Base-by-base conservation (phyloP, 1,284 basidiomycete genomes). In the Prillingera fragicola region DNA sequence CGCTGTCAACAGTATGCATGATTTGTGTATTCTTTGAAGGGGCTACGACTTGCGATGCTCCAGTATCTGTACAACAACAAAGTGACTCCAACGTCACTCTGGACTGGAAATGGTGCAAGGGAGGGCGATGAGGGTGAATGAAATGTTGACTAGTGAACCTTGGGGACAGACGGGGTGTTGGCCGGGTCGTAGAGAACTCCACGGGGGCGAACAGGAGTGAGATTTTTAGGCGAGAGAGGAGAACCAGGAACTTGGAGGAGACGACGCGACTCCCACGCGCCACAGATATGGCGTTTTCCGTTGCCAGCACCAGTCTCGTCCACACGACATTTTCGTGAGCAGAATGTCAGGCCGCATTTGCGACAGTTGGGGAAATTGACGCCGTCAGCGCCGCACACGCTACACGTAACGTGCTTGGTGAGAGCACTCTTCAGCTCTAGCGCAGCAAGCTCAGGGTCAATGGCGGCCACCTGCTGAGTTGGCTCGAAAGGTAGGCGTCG, bases 291-390 rank as follows among this genome's bases (percentile, higher is more conserved):
- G 24, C 52, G 47, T 39, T 63, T 67, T 9, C 66, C 66, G 40
- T 69, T 54, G 5, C 67, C 67, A 2, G 63, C 67, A 15, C 55
- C 60, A 4, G 50, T 42, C 22, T 54, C 49, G 17, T 55, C 64
- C 4, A 69, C 58, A 18, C 67, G 53, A 45, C 67, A 69, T 12
- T 46, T 48, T 22, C 67, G 56, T 15, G 62, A 64, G 43, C 67
- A 69, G 45, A 69, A 67, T 0, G 52, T 56, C 43, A 67, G 45
- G 5, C 63, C 62, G 41, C 67, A 69, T 43, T 62, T 64, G 42
- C 65, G 55, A 33, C 67, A 69, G 43, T 65, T 62, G 14, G 67
- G 67, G 32, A 67, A 68, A 45, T 69, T 69, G 33, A 68, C 57
- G 2, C 67, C 67, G 9, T 55, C 44, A 8, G 56, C 54, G 8